Evolutionary conservation across 331 rosid genomes (phyloP).

Genomic region (Quercus lobata): DNA sequence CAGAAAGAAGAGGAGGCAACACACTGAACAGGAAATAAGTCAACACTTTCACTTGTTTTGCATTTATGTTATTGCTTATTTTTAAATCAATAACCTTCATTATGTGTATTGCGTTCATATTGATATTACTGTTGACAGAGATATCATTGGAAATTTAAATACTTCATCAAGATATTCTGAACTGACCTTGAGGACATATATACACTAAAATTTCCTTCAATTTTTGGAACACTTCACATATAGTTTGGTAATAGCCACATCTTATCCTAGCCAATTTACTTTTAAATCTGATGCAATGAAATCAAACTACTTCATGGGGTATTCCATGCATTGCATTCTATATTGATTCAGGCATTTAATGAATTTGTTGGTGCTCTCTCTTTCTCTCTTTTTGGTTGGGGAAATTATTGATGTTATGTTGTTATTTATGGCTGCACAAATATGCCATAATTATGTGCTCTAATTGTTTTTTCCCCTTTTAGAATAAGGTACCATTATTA

Average conservation of each 20-base stretch:
- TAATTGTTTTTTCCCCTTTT: background rate
- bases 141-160: background rate
- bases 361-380: background rate
- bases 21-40: background rate
- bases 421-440: background rate
- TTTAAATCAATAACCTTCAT: background rate
- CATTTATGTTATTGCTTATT: background rate
- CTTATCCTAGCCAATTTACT: background rate
- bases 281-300: background rate
- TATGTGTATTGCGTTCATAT: background rate
- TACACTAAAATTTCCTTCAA: too few species aligned
- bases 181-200: background rate
- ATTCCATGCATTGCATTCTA: background rate
- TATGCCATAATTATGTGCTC: background rate
- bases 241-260: background rate
- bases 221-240: background rate
- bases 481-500: slow-evolving; percentile 65
- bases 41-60: background rate
- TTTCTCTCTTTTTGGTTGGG: background rate
- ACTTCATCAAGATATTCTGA: background rate
- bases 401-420: background rate
- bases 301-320: background rate
- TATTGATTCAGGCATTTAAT: background rate
- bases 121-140: background rate
- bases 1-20: background rate